These are phyloP conservation scores for Exophiala lecanii-corni DNA, from an alignment of 2,329 filamentous ascomycete species.

Conservation along the genomic window DNA sequence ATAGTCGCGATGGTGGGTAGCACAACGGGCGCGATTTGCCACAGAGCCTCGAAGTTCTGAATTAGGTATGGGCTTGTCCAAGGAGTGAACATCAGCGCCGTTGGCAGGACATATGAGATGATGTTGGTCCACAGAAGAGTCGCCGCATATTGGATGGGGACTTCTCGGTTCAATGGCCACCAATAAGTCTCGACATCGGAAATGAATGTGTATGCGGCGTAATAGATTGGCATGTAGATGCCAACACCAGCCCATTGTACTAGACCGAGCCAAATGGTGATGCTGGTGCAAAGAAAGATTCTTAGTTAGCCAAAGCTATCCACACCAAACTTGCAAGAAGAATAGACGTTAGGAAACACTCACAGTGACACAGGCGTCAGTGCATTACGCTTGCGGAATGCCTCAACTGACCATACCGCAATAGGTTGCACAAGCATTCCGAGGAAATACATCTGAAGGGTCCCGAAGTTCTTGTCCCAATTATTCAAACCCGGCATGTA, in stretches of 20 bases:
- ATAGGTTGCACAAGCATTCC: conserved; percentile 7
- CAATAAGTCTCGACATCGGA: conserved; percentile 6
- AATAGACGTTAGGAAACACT: conserved; percentile 1
- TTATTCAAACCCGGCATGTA: conserved; percentile 8
- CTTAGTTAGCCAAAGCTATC: background rate
- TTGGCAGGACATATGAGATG: conserved; percentile 5
- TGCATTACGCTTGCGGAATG: conserved; percentile 5
- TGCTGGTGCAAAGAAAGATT: conserved; percentile 2
- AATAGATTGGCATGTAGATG: conserved; percentile 9
- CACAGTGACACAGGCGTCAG: conserved; percentile 5
- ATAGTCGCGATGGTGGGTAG: conserved; percentile 3
- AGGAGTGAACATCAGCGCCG: conserved; percentile 1
- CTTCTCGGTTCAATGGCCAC: conserved; percentile 7
- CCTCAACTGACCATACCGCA: conserved; percentile 5
- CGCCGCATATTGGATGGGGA: conserved; percentile 2
- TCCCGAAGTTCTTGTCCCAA: conserved; percentile 5
- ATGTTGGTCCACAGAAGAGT: conserved; percentile 3
- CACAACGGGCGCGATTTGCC: conserved; percentile 4
- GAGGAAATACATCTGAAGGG: conserved; percentile 4
- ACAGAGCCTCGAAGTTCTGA: conserved; percentile 5
- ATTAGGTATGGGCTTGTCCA: conserved; percentile 3
- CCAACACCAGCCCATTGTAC: conserved; percentile 4
- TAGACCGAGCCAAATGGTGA: conserved; percentile 5
- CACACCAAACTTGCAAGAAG: no score
- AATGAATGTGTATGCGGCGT: conserved; percentile 4